Evolutionary conservation across 2,329 filamentous ascomycete genomes (phyloP).

Genomic region (Orbilia blumenaviensis): DNA sequence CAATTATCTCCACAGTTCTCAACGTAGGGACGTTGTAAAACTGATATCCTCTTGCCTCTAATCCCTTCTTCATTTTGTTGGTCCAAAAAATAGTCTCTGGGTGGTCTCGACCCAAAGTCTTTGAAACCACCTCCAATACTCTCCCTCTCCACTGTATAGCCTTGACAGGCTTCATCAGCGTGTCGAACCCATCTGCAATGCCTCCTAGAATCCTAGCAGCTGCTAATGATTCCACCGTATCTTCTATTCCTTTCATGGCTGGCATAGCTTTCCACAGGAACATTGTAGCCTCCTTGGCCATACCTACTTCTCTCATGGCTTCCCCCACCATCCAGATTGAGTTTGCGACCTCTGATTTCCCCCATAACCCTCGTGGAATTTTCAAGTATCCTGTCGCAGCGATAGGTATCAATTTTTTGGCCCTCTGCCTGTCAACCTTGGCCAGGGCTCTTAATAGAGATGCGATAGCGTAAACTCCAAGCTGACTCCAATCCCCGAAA

Average conservation of each 20-base stretch:
- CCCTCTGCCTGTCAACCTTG: conserved; percentile 19
- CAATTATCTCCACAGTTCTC: neutral
- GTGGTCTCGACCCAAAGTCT: neutral
- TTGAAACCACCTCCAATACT: neutral
- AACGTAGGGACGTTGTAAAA: neutral
- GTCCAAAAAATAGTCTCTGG: conserved; percentile 8
- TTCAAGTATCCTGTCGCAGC: neutral
- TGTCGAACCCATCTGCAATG: conserved; percentile 6
- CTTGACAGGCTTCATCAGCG: neutral
- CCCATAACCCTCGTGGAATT: neutral
- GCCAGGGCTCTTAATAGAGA: conserved; percentile 30
- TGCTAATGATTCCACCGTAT: neutral
- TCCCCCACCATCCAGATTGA: conserved; percentile 18
- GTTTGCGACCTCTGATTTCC: neutral
- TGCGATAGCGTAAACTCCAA: conserved; percentile 17
- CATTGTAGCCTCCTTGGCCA: neutral
- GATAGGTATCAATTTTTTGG: neutral
- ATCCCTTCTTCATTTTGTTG: neutral
- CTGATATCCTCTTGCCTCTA: conserved; percentile 1
- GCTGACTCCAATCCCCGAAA: conserved; percentile 18
- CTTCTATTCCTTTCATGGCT: neutral
- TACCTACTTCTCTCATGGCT: conserved; percentile 30
- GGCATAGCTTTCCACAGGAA: conserved; percentile 4
- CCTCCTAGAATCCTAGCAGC: neutral
- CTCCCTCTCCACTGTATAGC: neutral